These are phyloP conservation scores for Eurotiales sp. DNA, from an alignment of 2,329 filamentous ascomycete genomes.

Conservation along the genomic window DNA sequence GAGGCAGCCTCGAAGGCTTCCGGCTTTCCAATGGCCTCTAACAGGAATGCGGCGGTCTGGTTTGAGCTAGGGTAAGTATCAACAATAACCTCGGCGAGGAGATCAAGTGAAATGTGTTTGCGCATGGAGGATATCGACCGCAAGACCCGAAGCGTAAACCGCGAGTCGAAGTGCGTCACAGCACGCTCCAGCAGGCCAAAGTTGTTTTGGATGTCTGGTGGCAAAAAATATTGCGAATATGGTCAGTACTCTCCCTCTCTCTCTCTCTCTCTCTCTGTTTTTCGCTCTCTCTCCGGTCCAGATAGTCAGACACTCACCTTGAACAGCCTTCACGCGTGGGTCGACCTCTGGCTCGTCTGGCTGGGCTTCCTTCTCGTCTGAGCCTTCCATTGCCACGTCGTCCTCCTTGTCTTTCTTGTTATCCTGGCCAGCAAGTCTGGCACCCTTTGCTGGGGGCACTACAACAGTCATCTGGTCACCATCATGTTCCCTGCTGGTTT, in stretches of 20 bases:
- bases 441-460: conserved; percentile 67
- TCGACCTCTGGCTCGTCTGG: conserved; percentile 45
- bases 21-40: conserved; percentile 66
- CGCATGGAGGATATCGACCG: conserved; percentile 94
- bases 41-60: conserved; percentile 64
- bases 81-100: conserved; percentile 74
- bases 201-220: conserved; percentile 86
- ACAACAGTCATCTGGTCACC: conserved; percentile 76
- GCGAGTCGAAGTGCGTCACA: conserved; percentile 86
- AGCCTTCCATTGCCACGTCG: conserved; percentile 68
- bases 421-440: conserved; percentile 57
- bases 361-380: conserved; percentile 38
- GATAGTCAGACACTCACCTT: conserved; percentile 33
- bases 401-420: conserved; percentile 65
- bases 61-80: conserved; percentile 72
- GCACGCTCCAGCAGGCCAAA: conserved; percentile 88
- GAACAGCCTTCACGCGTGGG: conserved; percentile 48
- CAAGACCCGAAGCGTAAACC: conserved; percentile 90
- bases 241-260: not conserved
- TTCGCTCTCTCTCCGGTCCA: not conserved
- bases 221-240: not conserved
- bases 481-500: conserved; percentile 64
- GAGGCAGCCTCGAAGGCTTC: conserved; percentile 59
- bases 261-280: too few species aligned
- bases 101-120: conserved; percentile 79